Conservation (phyloP, 2,329 filamentous ascomycete genomes). For the Cladosporium phlei region DNA sequence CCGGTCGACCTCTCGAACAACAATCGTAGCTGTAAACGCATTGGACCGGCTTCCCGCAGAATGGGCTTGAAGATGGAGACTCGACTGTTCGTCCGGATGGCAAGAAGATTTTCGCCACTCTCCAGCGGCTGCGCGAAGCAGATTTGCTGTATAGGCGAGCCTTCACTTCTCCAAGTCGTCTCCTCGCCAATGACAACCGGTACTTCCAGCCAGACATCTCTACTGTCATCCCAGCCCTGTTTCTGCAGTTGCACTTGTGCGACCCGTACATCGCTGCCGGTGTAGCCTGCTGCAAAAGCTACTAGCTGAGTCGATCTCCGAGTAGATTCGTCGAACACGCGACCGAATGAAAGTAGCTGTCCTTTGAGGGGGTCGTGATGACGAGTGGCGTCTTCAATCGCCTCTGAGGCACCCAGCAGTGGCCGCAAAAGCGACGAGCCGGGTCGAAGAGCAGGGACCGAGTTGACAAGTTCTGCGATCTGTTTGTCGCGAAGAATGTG, state of each 20-base stretch:
- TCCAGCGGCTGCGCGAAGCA: constrained; percentile 45
- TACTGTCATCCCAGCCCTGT: constrained; percentile 51
- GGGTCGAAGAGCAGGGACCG: constrained; percentile 25
- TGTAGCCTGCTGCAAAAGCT: constrained; percentile 45
- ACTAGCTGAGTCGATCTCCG: constrained; percentile 32
- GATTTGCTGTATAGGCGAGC: constrained; percentile 51
- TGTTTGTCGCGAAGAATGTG: constrained; percentile 17
- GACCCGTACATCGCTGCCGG: constrained; percentile 56
- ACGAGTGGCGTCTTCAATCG: constrained; percentile 27
- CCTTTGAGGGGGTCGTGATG: constrained; percentile 39
- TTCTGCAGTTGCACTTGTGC: constrained; percentile 47
- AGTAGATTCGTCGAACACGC: constrained; percentile 41
- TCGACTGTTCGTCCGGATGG: constrained; percentile 43
- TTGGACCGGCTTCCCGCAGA: constrained; percentile 38
- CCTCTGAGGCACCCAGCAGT: constrained; percentile 27
- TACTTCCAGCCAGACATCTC: constrained; percentile 45
- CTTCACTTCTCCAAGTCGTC: constrained; percentile 52
- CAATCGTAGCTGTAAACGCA: constrained; percentile 43
- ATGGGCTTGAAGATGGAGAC: constrained; percentile 47
- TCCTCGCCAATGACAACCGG: constrained; percentile 46
- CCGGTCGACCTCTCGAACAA: constrained; percentile 50
- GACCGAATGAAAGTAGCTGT: constrained; percentile 53
- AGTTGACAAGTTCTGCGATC: constrained; percentile 16
- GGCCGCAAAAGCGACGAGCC: constrained; percentile 15
- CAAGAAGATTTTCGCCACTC: constrained; percentile 42